These are phyloP conservation scores for Boletellus ananiceps DNA, from an alignment of 768 basidiomycete species.

Conservation along the genomic window DNA sequence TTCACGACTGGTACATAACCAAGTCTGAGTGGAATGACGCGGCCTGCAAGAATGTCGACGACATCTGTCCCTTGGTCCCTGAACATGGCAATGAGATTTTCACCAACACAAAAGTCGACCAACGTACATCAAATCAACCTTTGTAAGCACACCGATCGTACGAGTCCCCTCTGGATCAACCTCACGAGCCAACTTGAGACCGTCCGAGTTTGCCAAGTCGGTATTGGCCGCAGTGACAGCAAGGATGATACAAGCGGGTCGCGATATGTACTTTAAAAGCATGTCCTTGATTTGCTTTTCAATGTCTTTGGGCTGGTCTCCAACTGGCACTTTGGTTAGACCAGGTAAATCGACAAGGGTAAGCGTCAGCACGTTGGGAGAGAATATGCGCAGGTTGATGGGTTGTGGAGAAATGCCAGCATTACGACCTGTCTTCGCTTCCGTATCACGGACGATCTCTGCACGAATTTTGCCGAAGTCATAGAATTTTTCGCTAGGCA, in stretches of 20 bases:
- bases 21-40: slow-evolving; percentile 91
- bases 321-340: slow-evolving; percentile 90
- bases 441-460: slow-evolving; percentile 95
- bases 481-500: slow-evolving; percentile 95
- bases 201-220: slow-evolving; percentile 98
- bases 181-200: slow-evolving; percentile 91
- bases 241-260: slow-evolving; percentile 92
- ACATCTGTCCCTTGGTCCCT: slow-evolving; percentile 99
- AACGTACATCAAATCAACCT: slow-evolving; percentile 94
- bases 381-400: slow-evolving; percentile 96
- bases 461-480: slow-evolving; percentile 96
- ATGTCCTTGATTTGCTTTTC: slow-evolving; percentile 97
- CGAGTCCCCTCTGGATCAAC: slow-evolving; percentile 96
- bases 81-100: slow-evolving; percentile 10
- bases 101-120: not conserved
- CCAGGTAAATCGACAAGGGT: slow-evolving; percentile 98
- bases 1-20: slow-evolving; percentile 99
- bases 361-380: slow-evolving; percentile 94
- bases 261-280: slow-evolving; percentile 92
- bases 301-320: slow-evolving; percentile 95
- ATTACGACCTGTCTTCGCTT: slow-evolving; percentile 97
- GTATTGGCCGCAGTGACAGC: slow-evolving; percentile 95
- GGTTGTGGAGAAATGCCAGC: slow-evolving; percentile 96
- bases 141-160: slow-evolving; percentile 97
- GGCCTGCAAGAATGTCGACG: slow-evolving; percentile 95